A percentile compares a stretch with the other conserved stretches of the same genome.
These are phyloP conservation scores for Xanthoconium separans DNA, from an alignment of 1,284 basidiomycete species.

Conservation along the genomic window DNA sequence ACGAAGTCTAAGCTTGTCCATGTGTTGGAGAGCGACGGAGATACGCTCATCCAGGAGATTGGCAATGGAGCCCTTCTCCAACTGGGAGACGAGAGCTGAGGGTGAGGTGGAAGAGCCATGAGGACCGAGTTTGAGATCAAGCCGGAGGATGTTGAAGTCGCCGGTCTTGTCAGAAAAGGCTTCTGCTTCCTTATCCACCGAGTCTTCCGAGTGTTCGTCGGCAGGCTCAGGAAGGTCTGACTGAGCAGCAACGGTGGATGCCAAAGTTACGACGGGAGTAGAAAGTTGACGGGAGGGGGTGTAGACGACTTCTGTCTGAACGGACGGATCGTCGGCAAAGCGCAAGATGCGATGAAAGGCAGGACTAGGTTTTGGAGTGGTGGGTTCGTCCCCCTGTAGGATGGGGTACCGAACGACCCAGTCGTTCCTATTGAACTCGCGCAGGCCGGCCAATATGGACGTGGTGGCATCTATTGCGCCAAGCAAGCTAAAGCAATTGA, in stretches of 20 bases:
- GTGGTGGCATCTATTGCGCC: slow-evolving; percentile 73
- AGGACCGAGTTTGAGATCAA: slow-evolving; percentile 90
- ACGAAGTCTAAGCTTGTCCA: slow-evolving; percentile 83
- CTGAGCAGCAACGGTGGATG: slow-evolving; percentile 47
- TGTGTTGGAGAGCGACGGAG: slow-evolving; percentile 73
- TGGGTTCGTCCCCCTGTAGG: slow-evolving; percentile 37
- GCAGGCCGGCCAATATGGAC: slow-evolving; percentile 69
- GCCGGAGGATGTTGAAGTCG: slow-evolving; percentile 83
- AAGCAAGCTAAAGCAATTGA: slow-evolving; percentile 54
- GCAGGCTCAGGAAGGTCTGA: slow-evolving; percentile 36
- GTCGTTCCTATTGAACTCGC: slow-evolving; percentile 79
- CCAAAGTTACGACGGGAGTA: slow-evolving; percentile 55
- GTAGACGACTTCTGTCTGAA: slow-evolving; percentile 67
- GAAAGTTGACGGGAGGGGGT: slow-evolving; percentile 48
- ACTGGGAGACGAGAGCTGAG: slow-evolving; percentile 81
- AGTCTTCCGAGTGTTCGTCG: slow-evolving; percentile 35
- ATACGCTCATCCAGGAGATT: slow-evolving; percentile 90
- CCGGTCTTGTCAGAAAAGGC: slow-evolving; percentile 42
- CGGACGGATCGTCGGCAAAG: slow-evolving; percentile 77
- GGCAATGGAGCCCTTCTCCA: slow-evolving; percentile 92
- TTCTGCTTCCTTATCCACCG: slow-evolving; percentile 42
- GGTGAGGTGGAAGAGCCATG: slow-evolving; percentile 70
- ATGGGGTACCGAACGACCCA: slow-evolving; percentile 90
- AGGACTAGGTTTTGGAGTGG: slow-evolving; percentile 37
- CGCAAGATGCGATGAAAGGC: slow-evolving; percentile 67